Base-by-base conservation (phyloP, 805 yeast genomes). In the Scheffersomyces stipitis region DNA sequence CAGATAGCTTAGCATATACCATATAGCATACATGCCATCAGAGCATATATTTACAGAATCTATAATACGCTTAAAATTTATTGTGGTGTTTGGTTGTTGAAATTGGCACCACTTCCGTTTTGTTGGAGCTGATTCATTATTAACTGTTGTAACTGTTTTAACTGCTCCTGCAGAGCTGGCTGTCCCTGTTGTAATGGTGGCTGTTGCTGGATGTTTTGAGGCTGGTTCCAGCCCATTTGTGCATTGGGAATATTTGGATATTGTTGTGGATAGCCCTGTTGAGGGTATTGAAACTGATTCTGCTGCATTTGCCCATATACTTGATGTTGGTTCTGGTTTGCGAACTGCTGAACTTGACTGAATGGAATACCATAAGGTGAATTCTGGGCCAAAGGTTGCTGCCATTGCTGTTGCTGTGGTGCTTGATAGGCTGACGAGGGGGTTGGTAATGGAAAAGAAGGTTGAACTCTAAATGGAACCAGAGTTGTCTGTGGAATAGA, bases 351-450 rank as follows among this genome's bases (percentile, higher is more conserved):
- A n/a, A 35, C 45, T 22, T 43, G 54, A 31, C 44, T 45, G 31
- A 43, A 53, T 13, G 59, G 58, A 8, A 51, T 47, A 4, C 59
- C 59, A 31, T 54, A 52, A 5, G 56, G 55, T 6, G 54, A 48
- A 9, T 31, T 30, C n/a, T 37, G 37, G 3, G 36, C 28, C 18
- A 20, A 20, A n/a, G 28, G 28, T 24, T 31, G 34, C 8, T n/a
- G 18, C 15, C 15, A 15, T 31, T 18, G 28, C n/a, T 18, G 18
- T 14, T 22, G 34, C 16, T 31, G 34, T 10, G 7, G 24, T 10
- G n/a, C n/a, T n/a, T n/a, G n/a, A n/a, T n/a, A n/a, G n/a, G n/a
- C n/a, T n/a, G n/a, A n/a, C n/a, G n/a, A n/a, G n/a, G n/a, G n/a
- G n/a, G n/a, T n/a, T n/a, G n/a, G n/a, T n/a, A n/a, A n/a, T n/a